Percentiles rank a stretch among this genome's conserved stretches.
Conservation (phyloP, 192 early-diverging fungal genomes). For the Chytriomyces sp. region DNA sequence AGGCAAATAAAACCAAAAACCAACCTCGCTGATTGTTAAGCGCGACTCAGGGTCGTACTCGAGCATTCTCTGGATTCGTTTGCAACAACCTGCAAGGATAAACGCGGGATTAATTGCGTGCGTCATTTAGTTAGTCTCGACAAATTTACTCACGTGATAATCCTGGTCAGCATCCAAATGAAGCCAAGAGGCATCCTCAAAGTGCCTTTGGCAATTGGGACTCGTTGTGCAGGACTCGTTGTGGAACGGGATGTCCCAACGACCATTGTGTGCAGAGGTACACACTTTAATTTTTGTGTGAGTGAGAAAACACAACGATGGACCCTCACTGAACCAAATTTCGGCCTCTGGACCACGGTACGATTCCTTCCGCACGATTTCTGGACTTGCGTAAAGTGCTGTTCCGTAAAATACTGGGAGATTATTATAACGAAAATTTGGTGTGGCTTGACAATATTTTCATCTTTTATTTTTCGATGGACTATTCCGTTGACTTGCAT, state of each 20-base stretch:
- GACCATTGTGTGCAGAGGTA: constrained; percentile 52
- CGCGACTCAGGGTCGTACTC: not conserved
- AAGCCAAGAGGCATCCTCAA: constrained; percentile 6
- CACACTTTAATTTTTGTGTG: constrained; percentile 41
- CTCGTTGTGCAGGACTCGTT: constrained; percentile 43
- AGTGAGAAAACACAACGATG: not conserved
- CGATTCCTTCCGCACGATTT: constrained; percentile 39
- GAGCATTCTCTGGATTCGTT: not conserved
- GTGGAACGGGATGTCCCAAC: constrained; percentile 59
- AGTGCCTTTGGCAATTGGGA: constrained; percentile 46
- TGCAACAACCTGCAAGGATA: not conserved
- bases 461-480: constrained; percentile 58
- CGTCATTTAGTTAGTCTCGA: not conserved
- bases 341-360: constrained; percentile 59
- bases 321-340: constrained; percentile 46
- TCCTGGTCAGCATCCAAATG: not conserved
- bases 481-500: constrained; percentile 42
- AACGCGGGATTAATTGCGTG: no score
- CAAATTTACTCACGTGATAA: not conserved
- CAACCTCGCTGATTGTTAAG: not conserved
- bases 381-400: constrained; percentile 54
- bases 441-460: constrained; percentile 57
- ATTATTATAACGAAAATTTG: constrained; percentile 38
- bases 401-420: constrained; percentile 56
- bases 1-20: no score